Conservation (phyloP, 441 rosid species). For the Omphalea diandra region DNA sequence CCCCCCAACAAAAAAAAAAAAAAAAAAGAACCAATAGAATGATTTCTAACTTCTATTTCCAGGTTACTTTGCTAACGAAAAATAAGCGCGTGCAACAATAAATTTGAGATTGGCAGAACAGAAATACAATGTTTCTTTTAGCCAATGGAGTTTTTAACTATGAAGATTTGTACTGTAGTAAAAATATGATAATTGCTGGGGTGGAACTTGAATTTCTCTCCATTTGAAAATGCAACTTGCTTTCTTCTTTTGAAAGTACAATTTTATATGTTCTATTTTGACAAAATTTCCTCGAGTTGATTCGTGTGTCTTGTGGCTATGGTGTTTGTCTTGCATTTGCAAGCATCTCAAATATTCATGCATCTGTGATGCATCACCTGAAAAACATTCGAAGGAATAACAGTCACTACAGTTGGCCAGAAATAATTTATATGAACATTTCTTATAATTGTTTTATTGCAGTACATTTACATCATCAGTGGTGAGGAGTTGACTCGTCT, state of each 20-base stretch:
- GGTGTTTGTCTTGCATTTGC: neutral
- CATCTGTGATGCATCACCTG: neutral
- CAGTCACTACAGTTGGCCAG: neutral
- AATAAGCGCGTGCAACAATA: too few species aligned
- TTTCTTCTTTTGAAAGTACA: neutral
- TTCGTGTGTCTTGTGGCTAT: neutral
- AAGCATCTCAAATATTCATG: neutral
- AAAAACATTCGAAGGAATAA: neutral
- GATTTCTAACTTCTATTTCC: neutral
- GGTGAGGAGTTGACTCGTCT: constrained; percentile 67
- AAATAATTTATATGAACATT: neutral
- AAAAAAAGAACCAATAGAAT: neutral
- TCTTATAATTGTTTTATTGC: constrained; percentile 14
- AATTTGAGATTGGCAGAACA: too few species aligned
- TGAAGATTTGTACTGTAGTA: too few species aligned
- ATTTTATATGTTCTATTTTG: too few species aligned
- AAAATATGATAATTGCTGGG: too few species aligned
- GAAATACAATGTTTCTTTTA: too few species aligned
- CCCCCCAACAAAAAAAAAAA: too few species aligned
- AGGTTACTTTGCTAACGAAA: neutral
- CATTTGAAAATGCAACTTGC: neutral
- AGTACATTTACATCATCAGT: constrained; percentile 61
- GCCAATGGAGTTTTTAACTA: too few species aligned
- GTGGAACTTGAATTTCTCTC: neutral
- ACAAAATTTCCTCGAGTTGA: neutral